Evolutionary conservation across 164 flowering plant genomes (phyloP), one percentile per base, ranked within the genome.

Genomic region (Akebia trifoliata): DNA sequence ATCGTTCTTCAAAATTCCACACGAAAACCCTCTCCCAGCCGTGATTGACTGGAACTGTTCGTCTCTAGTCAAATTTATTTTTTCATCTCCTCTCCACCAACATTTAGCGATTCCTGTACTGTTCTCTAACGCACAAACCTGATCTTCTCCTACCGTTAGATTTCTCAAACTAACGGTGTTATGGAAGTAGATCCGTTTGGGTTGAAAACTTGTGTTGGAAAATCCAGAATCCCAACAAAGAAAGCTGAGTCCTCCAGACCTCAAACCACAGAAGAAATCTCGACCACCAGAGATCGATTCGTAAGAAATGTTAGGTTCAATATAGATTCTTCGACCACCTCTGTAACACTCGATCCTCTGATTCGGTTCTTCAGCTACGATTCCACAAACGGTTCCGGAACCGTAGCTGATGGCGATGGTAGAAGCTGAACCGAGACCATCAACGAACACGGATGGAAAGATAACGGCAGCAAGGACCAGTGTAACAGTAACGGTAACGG

Each of bases 71-170:
- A 10, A 24, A 25, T 29, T 25, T n/a, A n/a, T 35, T 17, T 21
- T 21, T 11, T 2, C 17, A 8, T 26, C 61, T 0, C 71, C 79
- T 50, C 99, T 73, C 97, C 95, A 90, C 99, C 96, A 90, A 64
- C 99, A 93, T 7, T 20, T 47, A 2, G 67, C 72, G 0, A 26
- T 20, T 0, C 73, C 69, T 1, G 81, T 61, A 11, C 40, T 62
- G 6, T 54, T 66, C 15, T 64, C 70, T 0, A 82, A 48, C 22
- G 81, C 92, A 57, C 97, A 93, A 20, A 87, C 71, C n/a, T 86
- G 90, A 20, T 59, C 51, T 12, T 79, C 88, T 0, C 98, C 97
- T 29, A 82, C 77, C 6, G 84, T 12, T 24, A 89, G 28, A 29
- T 64, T 69, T 18, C 38, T 63, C 49, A 93, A 61, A 0, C 56